These are phyloP conservation scores for Akanthomyces muscarius DNA, from an alignment of 2,329 filamentous ascomycete species.

Conservation along the genomic window DNA sequence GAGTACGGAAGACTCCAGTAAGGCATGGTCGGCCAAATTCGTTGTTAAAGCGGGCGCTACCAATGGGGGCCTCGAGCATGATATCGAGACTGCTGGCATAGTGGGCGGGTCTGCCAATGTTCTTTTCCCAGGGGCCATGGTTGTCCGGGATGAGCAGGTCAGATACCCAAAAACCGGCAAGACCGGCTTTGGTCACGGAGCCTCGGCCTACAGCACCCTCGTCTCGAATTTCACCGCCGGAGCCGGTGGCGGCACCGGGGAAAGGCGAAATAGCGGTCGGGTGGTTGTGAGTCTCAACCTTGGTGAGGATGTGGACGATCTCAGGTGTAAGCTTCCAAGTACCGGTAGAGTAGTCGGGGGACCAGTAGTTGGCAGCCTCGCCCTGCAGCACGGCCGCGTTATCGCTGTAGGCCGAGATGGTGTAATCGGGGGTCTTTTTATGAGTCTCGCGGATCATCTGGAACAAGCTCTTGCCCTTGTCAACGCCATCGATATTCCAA, in stretches of 20 bases:
- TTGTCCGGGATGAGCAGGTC: conserved; percentile 86
- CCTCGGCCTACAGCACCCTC: conserved; percentile 92
- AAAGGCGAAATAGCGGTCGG: conserved; percentile 94
- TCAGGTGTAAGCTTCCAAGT: conserved; percentile 87
- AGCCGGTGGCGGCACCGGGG: conserved; percentile 88
- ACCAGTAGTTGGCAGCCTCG: conserved; percentile 60
- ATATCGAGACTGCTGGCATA: conserved; percentile 94
- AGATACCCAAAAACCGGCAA: conserved; percentile 91
- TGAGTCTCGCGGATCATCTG: conserved; percentile 97
- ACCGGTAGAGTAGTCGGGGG: conserved; percentile 78
- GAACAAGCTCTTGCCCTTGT: conserved; percentile 78
- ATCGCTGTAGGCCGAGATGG: conserved; percentile 95
- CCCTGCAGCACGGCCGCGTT: conserved; percentile 80
- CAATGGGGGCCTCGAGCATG: conserved; percentile 95
- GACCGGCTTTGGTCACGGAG: conserved; percentile 86
- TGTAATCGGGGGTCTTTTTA: conserved; percentile 71
- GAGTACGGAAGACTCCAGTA: conserved; percentile 84
- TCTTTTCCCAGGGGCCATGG: conserved; percentile 81
- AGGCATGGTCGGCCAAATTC: conserved; percentile 91
- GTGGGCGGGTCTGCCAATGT: conserved; percentile 84
- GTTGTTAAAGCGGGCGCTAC: conserved; percentile 94
- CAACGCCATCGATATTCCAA: conserved; percentile 87
- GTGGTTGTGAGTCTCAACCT: conserved; percentile 98
- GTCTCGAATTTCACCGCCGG: conserved; percentile 92
- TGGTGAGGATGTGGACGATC: conserved; percentile 79